Evolutionary conservation across 2,329 filamentous ascomycete species (phyloP).

Genomic region (Ambrosiella beaveri): DNA sequence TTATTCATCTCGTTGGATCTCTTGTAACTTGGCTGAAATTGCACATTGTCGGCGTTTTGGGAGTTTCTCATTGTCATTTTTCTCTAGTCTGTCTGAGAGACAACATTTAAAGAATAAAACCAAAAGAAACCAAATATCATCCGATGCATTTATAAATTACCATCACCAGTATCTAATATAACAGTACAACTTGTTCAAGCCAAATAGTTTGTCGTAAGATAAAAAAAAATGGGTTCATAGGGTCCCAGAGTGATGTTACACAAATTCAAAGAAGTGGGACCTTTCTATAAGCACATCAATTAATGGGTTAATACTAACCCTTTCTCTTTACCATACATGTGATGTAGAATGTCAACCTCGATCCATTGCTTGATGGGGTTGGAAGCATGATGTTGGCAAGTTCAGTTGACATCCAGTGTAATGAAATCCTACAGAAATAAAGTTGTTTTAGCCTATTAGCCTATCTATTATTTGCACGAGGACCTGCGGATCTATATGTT

Average conservation of each 20-base stretch:
- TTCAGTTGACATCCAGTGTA: too few relatives aligned
- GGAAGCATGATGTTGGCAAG: too few relatives aligned
- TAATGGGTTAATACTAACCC: not conserved
- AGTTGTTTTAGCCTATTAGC: too few relatives aligned
- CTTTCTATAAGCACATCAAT: too few relatives aligned
- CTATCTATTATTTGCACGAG: too few relatives aligned
- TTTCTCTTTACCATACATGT: not conserved
- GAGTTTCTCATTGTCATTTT: conserved; percentile 12
- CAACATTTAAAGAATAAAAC: conserved; percentile 8
- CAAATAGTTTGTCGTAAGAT: not conserved
- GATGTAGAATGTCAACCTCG: too few relatives aligned
- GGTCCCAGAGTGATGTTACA: too few relatives aligned
- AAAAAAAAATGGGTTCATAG: too few relatives aligned
- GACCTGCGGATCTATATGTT: too few relatives aligned
- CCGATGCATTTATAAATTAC: not conserved
- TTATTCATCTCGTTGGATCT: not conserved
- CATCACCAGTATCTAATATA: not conserved
- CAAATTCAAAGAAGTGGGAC: too few relatives aligned
- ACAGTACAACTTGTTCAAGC: not conserved
- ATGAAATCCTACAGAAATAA: too few relatives aligned
- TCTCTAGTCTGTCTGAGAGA: conserved; percentile 10
- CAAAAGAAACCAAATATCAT: conserved; percentile 4
- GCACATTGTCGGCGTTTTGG: conserved; percentile 12
- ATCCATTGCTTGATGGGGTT: too few relatives aligned
- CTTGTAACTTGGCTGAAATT: conserved; percentile 10